A percentile compares a stretch with the other conserved stretches of the same genome.
Conservation (phyloP, 176 grass and related monocot genomes). For the Melocanna baccifera region DNA sequence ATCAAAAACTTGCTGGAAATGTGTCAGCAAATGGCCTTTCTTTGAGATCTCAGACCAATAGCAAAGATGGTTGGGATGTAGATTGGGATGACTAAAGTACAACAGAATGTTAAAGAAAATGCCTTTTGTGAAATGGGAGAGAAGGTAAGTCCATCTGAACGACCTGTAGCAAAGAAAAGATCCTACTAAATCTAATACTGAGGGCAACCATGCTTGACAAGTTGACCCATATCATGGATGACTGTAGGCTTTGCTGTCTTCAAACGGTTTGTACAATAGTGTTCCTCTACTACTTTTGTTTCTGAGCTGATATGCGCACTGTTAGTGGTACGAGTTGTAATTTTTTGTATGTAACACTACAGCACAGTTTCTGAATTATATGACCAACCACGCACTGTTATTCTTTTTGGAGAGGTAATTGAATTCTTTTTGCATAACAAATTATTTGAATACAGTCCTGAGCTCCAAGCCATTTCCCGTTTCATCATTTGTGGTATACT, state of each 20-base stretch:
- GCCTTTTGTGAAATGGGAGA: background rate
- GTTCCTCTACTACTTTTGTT: conserved; percentile 14
- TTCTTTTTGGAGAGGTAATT: conserved; percentile 26
- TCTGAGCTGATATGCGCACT: conserved; percentile 17
- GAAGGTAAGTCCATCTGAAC: background rate
- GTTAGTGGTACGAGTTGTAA: conserved; percentile 22
- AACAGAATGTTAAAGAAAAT: background rate
- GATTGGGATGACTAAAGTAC: conserved; percentile 85
- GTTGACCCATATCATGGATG: conserved; percentile 17
- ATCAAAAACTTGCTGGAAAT: conserved; percentile 35
- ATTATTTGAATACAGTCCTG: background rate
- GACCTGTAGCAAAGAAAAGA: background rate
- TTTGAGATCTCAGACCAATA: conserved; percentile 52
- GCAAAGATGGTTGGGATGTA: conserved; percentile 85
- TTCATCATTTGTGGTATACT: background rate
- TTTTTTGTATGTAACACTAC: conserved; percentile 28
- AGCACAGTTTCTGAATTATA: conserved; percentile 9
- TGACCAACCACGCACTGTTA: background rate
- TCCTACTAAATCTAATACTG: conserved; percentile 1
- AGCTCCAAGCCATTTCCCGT: background rate
- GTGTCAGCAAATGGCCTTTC: conserved; percentile 59
- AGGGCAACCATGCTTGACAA: background rate
- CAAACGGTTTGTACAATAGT: conserved; percentile 37
- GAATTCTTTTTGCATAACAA: background rate
- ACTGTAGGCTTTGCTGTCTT: background rate